Base-by-base conservation (phyloP, 257 asterid species). In the Lantana camara region DNA sequence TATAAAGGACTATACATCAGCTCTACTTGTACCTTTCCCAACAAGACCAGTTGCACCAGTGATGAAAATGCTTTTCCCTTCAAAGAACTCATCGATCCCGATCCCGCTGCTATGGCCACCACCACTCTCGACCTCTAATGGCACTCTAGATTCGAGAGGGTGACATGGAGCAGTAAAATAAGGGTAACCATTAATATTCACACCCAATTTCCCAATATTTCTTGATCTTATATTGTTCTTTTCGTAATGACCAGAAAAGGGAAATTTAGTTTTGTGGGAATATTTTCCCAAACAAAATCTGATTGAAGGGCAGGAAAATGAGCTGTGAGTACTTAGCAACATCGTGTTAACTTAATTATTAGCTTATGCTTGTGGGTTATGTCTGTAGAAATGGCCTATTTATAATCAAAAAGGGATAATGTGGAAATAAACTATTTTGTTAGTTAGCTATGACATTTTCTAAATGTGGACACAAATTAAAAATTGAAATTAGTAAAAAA, bases 31-130 rank as follows among this genome's bases (percentile, higher is more conserved):
- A 80, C 95, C 95, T 86, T 86, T 89, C 7, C 85, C 95, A 14
- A 89, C 69, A 7, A 86, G 86, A 9, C 93, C 93, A 0, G 95
- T 89, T 0, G 84, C 90, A 29, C 96, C 95, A 0, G 95, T 89
- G 2, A 89, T 46, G 29, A 89, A 66, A 57, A 86, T 73, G 7
- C 70, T 80, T 38, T 80, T 89, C 19, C 81, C 93, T 23, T 67
- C 34, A 4, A 81, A 80, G 62, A 86, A 84, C 0, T 57, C 47
- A 40, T 70, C 50, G 21, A 89, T 86, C 37, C 95, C 95, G 5
- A 89, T 77, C n/a, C n/a, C n/a, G n/a, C n/a, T n/a, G n/a, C n/a
- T n/a, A n/a, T n/a, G n/a, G 9, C 93, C 90, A 9, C 0, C 11
- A 35, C 5, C 34, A 4, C 37, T 14, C 2, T 46, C 17, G 10